Evolutionary conservation across 805 yeast species (phyloP).

Genomic region (Pichia gijzeniarum): DNA sequence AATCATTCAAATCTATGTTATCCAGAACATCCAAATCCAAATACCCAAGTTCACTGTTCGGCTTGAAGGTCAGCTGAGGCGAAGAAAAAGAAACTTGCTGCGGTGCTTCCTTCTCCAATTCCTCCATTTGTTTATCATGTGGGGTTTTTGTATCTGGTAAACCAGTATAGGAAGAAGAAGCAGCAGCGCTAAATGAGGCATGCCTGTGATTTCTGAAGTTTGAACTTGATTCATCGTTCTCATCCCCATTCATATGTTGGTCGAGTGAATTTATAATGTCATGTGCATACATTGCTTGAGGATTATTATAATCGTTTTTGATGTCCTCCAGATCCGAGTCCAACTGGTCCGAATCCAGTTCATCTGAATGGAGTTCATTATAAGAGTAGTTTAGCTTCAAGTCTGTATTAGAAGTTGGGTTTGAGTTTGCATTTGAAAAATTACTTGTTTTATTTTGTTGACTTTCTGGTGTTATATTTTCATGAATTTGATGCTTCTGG

Average conservation of each 20-base stretch:
- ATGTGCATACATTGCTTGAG: constrained; percentile 11
- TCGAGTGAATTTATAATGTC: constrained; percentile 2
- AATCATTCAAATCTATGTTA: constrained; percentile 20
- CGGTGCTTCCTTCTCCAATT: constrained; percentile 40
- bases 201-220: constrained; percentile 35
- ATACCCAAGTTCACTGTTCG: constrained; percentile 27
- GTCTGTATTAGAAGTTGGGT: not conserved
- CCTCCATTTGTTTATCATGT: constrained; percentile 9
- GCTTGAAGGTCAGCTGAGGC: constrained; percentile 46
- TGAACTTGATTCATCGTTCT: constrained; percentile 4
- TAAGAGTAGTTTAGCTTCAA: too few species aligned
- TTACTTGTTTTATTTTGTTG: not conserved
- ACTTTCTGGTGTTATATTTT: constrained; percentile 11
- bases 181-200: constrained; percentile 60
- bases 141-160: constrained; percentile 14
- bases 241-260: not conserved
- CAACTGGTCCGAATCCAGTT: constrained; percentile 11
- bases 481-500: not conserved
- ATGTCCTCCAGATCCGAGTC: constrained; percentile 10
- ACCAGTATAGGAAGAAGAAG: constrained; percentile 54
- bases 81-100: constrained; percentile 75
- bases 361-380: constrained; percentile 5
- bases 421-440: not conserved
- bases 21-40: constrained; percentile 29
- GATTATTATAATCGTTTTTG: constrained; percentile 2